phyloP scores from a whole-genome alignment of 1,284 basidiomycete species.

The Ganoderma sinense region DNA sequence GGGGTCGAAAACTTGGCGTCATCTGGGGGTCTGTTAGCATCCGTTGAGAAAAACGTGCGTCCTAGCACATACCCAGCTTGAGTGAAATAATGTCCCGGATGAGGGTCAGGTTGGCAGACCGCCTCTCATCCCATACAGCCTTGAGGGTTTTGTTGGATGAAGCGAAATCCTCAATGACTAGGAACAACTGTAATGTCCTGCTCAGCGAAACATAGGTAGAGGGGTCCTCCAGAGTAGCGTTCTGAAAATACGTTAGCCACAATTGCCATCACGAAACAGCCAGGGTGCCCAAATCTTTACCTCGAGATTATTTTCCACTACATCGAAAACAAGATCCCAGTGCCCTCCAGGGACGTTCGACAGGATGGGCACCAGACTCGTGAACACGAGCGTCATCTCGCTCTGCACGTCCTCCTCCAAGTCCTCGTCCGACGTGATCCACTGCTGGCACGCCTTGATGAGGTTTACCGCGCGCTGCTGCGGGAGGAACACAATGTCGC shows the following conservation, averaged over 20 bases:
- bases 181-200: slow-evolving; percentile 75
- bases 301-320: slow-evolving; percentile 90
- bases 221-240: slow-evolving; percentile 66
- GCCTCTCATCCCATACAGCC: slow-evolving; percentile 72
- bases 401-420: slow-evolving; percentile 80
- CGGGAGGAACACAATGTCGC: slow-evolving; percentile 86
- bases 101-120: slow-evolving; percentile 58
- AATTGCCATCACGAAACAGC: background rate
- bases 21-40: slow-evolving; percentile 40
- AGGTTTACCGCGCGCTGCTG: slow-evolving; percentile 90
- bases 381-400: slow-evolving; percentile 79
- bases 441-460: slow-evolving; percentile 86
- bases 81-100: slow-evolving; percentile 67
- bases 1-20: slow-evolving; percentile 56
- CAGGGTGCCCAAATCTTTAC: slow-evolving; percentile 47
- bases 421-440: slow-evolving; percentile 84
- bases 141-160: slow-evolving; percentile 78
- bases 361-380: slow-evolving; percentile 85
- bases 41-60: background rate
- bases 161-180: slow-evolving; percentile 75
- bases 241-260: slow-evolving; percentile 46
- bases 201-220: slow-evolving; percentile 69
- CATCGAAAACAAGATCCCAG: slow-evolving; percentile 93
- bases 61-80: slow-evolving; percentile 52
- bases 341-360: slow-evolving; percentile 89